Percentiles rank a stretch among this genome's conserved stretches.
phyloP scores from a whole-genome alignment of 257 asterid species.

The Henckelia pumila region DNA sequence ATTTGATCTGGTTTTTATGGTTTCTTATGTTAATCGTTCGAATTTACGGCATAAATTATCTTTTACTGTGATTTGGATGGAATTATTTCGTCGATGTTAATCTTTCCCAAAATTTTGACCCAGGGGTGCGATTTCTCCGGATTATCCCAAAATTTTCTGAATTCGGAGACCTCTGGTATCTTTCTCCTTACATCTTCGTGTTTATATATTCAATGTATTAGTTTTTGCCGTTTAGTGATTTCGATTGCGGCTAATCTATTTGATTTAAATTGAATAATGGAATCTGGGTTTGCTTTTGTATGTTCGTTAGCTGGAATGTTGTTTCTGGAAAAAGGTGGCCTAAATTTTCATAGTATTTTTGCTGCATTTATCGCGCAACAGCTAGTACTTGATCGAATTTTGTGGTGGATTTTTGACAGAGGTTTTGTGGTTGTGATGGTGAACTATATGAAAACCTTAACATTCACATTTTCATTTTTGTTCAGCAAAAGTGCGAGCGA shows the following conservation, averaged over 20 bases:
- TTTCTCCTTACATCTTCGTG: background rate
- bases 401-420: background rate
- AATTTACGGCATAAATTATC: background rate
- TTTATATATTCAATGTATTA: no score
- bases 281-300: background rate
- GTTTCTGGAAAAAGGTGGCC: background rate
- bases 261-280: background rate
- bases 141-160: background rate
- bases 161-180: background rate
- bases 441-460: background rate
- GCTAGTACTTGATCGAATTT: no score
- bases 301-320: background rate
- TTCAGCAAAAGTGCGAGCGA: background rate
- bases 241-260: background rate
- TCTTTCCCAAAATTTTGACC: no score
- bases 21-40: background rate
- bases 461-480: background rate
- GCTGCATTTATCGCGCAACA: no score
- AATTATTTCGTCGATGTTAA: no score
- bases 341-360: no score
- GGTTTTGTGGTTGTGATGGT: background rate
- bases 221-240: background rate
- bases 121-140: background rate
- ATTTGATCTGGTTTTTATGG: background rate
- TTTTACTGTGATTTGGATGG: background rate